Base-by-base conservation (phyloP, 148 eudicot species). In the Nyssa sinensis region DNA sequence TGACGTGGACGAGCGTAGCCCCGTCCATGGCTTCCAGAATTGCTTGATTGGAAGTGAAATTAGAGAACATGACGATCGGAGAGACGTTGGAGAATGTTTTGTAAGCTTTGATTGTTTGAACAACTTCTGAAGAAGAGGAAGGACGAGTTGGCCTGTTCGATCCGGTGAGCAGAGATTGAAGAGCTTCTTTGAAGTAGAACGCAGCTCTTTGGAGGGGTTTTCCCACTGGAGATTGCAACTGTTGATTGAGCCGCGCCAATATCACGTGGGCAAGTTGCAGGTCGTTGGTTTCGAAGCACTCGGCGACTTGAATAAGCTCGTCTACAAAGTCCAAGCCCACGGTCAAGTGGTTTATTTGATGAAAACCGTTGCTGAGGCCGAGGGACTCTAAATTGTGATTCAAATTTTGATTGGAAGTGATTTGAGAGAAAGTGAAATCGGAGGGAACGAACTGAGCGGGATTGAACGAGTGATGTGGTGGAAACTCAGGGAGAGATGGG, bases 151-250 rank as follows among this genome's bases (percentile, higher is more conserved):
- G 77, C 11, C 75, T 77, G 35, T 86, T 55, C n/a, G 83, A 64
- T 29, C 85, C 81, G 69, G 85, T 69, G 79, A 81, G 74, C 30
- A 88, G 77, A 34, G 83, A 78, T 34, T 85, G 85, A 1, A 91
- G 90, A 2, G 97, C 97, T 74, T 91, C 92, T 72, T 88, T 89
- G 82, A 91, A 89, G 78, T 89, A 91, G 72, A 83, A 91, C 21
- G 90, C 91, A 9, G 94, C 97, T 44, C 97, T 69, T 25, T 88
- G 90, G 32, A 89, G 88, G 1, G 97, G 89, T 24, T 87, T 89
- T 0, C 93, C 97, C 25, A 75, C 13, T 1, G 93, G 88, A 7
- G 91, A 80, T 17, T 83, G 39, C 1, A 91, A 90, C 30, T 85
- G 88, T 66, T 86, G 88, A 76, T 89, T 91, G 85, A 91, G 91